Conservation (phyloP, 1,139 yeast genomes). For the Entelexis paramagnoliae region DNA sequence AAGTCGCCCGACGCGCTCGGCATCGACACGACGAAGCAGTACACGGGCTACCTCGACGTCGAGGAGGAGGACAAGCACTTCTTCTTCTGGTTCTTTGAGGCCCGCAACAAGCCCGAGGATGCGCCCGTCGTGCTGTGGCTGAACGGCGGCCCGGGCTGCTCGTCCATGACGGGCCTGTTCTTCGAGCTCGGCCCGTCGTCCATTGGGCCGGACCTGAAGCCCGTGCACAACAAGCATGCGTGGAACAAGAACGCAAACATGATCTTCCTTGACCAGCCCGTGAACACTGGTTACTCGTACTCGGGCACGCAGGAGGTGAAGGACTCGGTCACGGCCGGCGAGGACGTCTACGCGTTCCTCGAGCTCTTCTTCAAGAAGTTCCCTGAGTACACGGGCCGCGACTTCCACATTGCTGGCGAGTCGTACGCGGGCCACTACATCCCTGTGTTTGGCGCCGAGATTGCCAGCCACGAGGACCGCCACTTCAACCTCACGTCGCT, state of each 20-base stretch:
- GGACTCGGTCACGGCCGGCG: conserved; percentile 74
- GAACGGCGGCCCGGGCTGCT: conserved; percentile 71
- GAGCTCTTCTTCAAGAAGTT: conserved; percentile 83
- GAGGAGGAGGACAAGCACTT: conserved; percentile 77
- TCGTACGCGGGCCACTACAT: conserved; percentile 98
- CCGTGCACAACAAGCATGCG: conserved; percentile 55
- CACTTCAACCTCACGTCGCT: conserved; percentile 78
- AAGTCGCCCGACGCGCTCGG: conserved; percentile 40
- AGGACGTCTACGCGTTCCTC: conserved; percentile 86
- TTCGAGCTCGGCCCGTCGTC: conserved; percentile 61
- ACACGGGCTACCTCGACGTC: conserved; percentile 58
- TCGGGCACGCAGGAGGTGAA: conserved; percentile 42
- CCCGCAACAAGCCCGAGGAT: conserved; percentile 53
- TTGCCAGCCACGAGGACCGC: conserved; percentile 66
- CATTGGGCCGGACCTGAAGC: conserved; percentile 43
- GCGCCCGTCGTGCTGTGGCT: conserved; percentile 63
- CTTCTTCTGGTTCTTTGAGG: conserved; percentile 70
- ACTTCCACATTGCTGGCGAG: conserved; percentile 95
- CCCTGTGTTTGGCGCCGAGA: conserved; percentile 85
- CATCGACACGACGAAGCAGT: conserved; percentile 55
- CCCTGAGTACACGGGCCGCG: conserved; percentile 60
- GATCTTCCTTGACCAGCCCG: conserved; percentile 67
- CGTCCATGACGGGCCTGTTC: conserved; percentile 56
- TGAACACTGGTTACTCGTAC: conserved; percentile 68
- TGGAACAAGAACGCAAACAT: conserved; percentile 66